Evolutionary conservation across 495 filamentous ascomycete species (phyloP).

Genomic region (Lasiosphaeriaceae sp.): DNA sequence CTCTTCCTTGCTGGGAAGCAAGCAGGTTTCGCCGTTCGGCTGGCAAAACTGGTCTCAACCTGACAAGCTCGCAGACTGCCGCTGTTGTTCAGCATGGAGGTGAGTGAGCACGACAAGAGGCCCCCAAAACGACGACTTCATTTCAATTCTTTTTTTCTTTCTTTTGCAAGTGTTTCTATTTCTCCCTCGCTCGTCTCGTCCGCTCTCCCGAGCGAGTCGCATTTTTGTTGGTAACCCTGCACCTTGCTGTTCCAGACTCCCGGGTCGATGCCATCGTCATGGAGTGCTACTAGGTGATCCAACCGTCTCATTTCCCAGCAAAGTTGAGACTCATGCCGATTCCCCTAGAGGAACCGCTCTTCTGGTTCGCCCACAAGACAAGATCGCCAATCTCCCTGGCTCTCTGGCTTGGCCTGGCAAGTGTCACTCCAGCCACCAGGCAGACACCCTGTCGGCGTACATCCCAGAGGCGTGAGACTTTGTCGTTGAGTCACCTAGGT

Average conservation of each 20-base stretch:
- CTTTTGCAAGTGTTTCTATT: background rate
- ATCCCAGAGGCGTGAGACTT: slow-evolving; percentile 3
- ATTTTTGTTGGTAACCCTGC: background rate
- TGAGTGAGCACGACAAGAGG: background rate
- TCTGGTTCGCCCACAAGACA: background rate
- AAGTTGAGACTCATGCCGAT: no score
- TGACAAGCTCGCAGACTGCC: background rate
- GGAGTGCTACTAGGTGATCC: no score
- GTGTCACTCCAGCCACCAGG: slow-evolving; percentile 21
- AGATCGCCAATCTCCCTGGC: background rate
- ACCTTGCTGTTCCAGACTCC: background rate
- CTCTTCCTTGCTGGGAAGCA: background rate
- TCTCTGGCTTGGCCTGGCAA: slow-evolving; percentile 12
- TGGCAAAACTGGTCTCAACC: background rate
- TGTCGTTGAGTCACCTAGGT: slow-evolving; percentile 12
- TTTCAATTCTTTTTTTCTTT: background rate
- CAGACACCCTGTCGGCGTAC: background rate
- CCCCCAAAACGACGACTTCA: background rate
- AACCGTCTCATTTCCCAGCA: no score
- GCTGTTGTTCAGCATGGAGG: slow-evolving; percentile 12
- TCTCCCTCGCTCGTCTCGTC: no score
- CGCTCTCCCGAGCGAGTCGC: no score
- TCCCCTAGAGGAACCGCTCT: background rate
- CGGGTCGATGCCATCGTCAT: background rate
- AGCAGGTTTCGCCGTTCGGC: background rate